Evolutionary conservation across 1,284 basidiomycete species (phyloP), one percentile per base, ranked within the genome.

Genomic region (Albatrellus sp.): DNA sequence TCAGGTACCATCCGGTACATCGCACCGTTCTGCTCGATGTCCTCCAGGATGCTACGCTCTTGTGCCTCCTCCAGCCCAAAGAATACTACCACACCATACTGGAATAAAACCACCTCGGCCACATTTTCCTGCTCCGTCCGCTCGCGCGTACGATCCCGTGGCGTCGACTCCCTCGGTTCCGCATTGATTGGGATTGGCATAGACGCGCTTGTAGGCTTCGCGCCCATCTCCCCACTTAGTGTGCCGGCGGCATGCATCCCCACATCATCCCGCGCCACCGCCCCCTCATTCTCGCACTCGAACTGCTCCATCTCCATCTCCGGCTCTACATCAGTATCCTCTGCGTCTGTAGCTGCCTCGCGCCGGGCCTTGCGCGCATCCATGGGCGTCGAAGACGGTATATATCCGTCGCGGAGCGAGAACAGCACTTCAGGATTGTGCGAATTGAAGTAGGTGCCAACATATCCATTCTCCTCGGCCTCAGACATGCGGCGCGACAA

Each of bases 401-500:
- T 78, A 54, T 73, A 81, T 0, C 77, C 77, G 46, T 74, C 73
- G 9, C 54, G 56, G 30, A 54, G 54, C 14, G 58, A 54, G 20
- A 63, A 52, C 3, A 48, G 46, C 1, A 43, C 29, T 9, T 52
- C 51, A 19, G 51, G 49, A 1, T 63, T 56, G 1, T 67, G 58
- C 14, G 69, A 62, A 6, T 74, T 69, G 57, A 91, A 90, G 59
- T 91, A 92, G 1, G 78, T 73, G 16, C 85, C 89, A 55, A 92
- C 80, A 57, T 94, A 94, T 0, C 89, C 90, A 40, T 84, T 74
- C 57, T 93, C 91, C 58, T 96, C 91, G 2, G 85, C 87, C 58
- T 90, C 85, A 1, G 87, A 88, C 50, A 94, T 74, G 24, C 24
- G 24, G 53, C 68, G 3, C 74, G 71, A 4, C 69, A 69, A 53